Base-by-base conservation (phyloP, 176 grass and related monocot genomes). In the Bonia amplexicaulis region DNA sequence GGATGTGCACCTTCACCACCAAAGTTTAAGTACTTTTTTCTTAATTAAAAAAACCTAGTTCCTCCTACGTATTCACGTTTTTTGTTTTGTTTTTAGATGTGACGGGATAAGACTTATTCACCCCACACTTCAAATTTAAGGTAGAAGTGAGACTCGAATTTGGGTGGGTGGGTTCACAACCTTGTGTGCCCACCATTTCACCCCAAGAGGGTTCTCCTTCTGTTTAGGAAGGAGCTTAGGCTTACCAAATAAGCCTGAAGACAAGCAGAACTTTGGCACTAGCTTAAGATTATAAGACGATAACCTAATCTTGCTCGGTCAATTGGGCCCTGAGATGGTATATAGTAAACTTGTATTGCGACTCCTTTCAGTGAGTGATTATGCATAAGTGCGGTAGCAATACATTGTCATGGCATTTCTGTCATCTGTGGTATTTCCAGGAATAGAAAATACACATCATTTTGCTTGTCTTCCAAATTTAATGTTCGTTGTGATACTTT, bases 151-250 rank as follows among this genome's bases (percentile, higher is more conserved):
- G 44, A 45, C 44, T 45, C 2, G 2, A 45, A 45, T 2, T 45
- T 12, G 44, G 9, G 42, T 44, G 42, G 42, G 42, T 44, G 42
- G 42, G 42, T 44, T 44, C 42, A 44, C 9, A 44, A 44, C 42
- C 42, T 44, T 44, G 42, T 44, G 42, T 44, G 42, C 8, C 42
- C 42, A 44, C 42, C 42, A 44, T 44, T 10, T 9, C 42, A 42
- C 41, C 41, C 41, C 41, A 42, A 42, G 41, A 42, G 41, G 8
- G 41, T 42, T 41, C 40, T 41, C 40, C 40, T 87, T 87, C 79
- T 76, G 78, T 76, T 76, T 74, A 47, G 27, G 23, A 87, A 58
- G 35, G 71, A 87, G 26, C 41, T 27, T 69, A 68, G 40, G 72
- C 53, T 82, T 57, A 82, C 47, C 40, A 75, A 87, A 66, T 66